phyloP scores from a whole-genome alignment of 768 basidiomycete species.

The Mycena leptocephala region DNA sequence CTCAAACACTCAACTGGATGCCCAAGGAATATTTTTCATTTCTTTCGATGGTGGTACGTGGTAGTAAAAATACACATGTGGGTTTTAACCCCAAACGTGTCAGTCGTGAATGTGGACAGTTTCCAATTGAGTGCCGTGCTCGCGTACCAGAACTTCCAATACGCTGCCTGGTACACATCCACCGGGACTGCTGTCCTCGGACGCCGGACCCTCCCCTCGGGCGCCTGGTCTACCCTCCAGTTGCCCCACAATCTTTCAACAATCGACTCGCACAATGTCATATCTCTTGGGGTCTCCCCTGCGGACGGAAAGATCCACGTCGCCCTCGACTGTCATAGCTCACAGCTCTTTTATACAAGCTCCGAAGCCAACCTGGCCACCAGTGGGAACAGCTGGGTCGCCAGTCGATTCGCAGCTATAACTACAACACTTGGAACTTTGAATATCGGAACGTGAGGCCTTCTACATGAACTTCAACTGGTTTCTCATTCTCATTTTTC shows the following conservation, averaged over 20 bases:
- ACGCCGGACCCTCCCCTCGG: constrained; percentile 58
- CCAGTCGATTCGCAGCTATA: constrained; percentile 59
- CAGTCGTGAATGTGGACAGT: constrained; percentile 62
- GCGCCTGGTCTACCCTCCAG: constrained; percentile 59
- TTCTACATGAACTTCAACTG: neutral
- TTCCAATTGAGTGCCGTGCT: constrained; percentile 62
- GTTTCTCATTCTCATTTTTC: neutral
- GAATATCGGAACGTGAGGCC: constrained; percentile 59
- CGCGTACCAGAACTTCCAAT: constrained; percentile 59
- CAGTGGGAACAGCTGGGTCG: constrained; percentile 60
- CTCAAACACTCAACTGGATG: constrained; percentile 56
- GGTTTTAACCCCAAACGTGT: too few species aligned
- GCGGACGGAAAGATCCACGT: constrained; percentile 64
- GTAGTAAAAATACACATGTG: too few species aligned
- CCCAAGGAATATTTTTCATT: constrained; percentile 60
- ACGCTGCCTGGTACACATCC: constrained; percentile 64
- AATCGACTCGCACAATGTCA: constrained; percentile 63
- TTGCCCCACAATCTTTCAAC: constrained; percentile 60
- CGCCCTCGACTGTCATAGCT: constrained; percentile 64
- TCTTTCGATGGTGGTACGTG: constrained; percentile 59
- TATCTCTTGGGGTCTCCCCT: constrained; percentile 61
- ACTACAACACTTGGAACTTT: constrained; percentile 58
- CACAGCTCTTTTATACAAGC: constrained; percentile 59
- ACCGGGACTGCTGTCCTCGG: constrained; percentile 57
- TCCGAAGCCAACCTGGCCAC: constrained; percentile 59